These are phyloP conservation scores for Monosporascus ibericus DNA, from an alignment of 2,329 filamentous ascomycete genomes.

Conservation along the genomic window DNA sequence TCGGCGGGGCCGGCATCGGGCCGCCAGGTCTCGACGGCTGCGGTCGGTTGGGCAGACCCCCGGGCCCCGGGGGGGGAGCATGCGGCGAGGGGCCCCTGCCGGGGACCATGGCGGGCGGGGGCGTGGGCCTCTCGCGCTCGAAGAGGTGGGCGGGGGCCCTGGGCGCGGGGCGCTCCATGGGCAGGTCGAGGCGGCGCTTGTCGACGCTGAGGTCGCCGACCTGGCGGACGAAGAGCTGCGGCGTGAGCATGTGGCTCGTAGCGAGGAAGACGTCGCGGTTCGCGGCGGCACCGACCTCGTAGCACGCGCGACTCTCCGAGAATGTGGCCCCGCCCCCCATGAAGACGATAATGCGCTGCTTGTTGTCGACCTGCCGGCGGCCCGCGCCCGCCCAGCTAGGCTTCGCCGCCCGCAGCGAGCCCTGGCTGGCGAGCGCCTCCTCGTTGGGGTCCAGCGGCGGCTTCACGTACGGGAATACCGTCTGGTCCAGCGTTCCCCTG, in stretches of 20 bases:
- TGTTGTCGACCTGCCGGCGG: slow-evolving; percentile 68
- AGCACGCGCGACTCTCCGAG: slow-evolving; percentile 82
- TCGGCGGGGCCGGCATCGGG: slow-evolving; percentile 11
- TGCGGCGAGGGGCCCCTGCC: slow-evolving; percentile 1
- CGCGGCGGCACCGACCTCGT: slow-evolving; percentile 69
- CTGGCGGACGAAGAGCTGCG: slow-evolving; percentile 75
- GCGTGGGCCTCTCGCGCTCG: slow-evolving; percentile 42
- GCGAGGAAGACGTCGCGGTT: slow-evolving; percentile 81
- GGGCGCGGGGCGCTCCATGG: slow-evolving; percentile 72
- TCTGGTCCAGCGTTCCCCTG: slow-evolving; percentile 60
- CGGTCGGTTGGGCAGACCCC: background rate
- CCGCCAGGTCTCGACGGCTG: slow-evolving; percentile 17
- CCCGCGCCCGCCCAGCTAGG: slow-evolving; percentile 91
- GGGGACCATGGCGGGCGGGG: slow-evolving; percentile 6
- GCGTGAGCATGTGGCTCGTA: slow-evolving; percentile 89
- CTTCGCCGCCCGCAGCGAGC: slow-evolving; percentile 83
- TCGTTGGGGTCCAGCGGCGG: slow-evolving; percentile 60
- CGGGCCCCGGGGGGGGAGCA: background rate
- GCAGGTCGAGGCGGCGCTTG: slow-evolving; percentile 71
- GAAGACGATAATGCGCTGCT: slow-evolving; percentile 87
- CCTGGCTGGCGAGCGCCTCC: slow-evolving; percentile 52
- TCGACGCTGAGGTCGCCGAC: slow-evolving; percentile 72
- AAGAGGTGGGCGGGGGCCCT: slow-evolving; percentile 82
- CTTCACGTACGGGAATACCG: slow-evolving; percentile 66
- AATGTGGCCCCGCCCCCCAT: slow-evolving; percentile 95